Evolutionary conservation across 2,329 filamentous ascomycete genomes (phyloP), one percentile per base, ranked within the genome.

Genomic region (Lecanicillium sp.): DNA sequence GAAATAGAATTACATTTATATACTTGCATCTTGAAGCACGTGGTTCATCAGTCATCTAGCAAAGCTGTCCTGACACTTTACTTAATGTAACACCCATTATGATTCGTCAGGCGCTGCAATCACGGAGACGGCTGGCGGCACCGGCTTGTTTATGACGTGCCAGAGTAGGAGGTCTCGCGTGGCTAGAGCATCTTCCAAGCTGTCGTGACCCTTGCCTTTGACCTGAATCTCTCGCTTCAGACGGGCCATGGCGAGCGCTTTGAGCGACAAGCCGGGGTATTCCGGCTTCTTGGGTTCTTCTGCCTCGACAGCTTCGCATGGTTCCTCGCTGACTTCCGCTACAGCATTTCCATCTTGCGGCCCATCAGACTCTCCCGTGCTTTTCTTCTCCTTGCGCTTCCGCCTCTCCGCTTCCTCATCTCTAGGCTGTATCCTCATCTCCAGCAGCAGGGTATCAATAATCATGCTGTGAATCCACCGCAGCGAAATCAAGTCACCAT

Each of bases 381-480:
- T 17, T 33, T 27, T 17, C 28, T 33, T 36, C 38, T 42, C 29
- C 36, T 45, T 19, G 29, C 18, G 36, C 32, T 45, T 29, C 34
- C 41, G 36, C 13, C 48, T 33, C n/a, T 42, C 38, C 6, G 43
- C 41, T 20, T 44, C 44, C 25, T 42, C 44, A 41, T 50, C 41
- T 30, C 33, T 15, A 14, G 33, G 33, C 31, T 47, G 46, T 25
- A 41, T 46, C 37, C 37, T 41, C 4, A 42, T 50, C 37, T 62
- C 60, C 11, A 63, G 42, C 3, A 62, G 18, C n/a, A 59, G 49
- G 0, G 70, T 71, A 46, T 76, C 71, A 14, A 74, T 53, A 1
- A 74, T 51, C 0, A 45, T 40, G 1, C 39, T 38, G 44, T 74
- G 71, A 11, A 69, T 64, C 67, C 68, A 71, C n/a, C 69, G 57